A percentile compares a stretch with the other conserved stretches of the same genome.
Evolutionary conservation across 2,329 filamentous ascomycete genomes (phyloP).

Genomic region (Penicillium sp.): DNA sequence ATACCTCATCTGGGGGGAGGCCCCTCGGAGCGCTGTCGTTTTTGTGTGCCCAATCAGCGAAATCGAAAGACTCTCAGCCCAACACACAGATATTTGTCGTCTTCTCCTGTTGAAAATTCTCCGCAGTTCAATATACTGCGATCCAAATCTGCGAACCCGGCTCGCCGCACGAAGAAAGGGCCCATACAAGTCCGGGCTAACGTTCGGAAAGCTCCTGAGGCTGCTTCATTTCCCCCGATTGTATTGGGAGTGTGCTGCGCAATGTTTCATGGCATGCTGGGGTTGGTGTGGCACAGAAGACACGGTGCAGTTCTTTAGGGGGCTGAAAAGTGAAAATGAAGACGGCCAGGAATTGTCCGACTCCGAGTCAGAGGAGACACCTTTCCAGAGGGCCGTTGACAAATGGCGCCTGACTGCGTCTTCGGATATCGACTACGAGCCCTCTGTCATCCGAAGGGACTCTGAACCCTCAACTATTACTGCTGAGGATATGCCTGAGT

Average conservation of each 20-base stretch:
- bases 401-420: neutral
- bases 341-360: neutral
- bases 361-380: neutral
- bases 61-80: slow-evolving; percentile 20
- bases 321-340: neutral
- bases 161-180: slow-evolving; percentile 9
- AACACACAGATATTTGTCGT: slow-evolving; percentile 19
- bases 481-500: neutral
- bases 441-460: neutral
- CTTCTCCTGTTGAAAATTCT: slow-evolving; percentile 32
- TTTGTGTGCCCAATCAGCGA: slow-evolving; percentile 26
- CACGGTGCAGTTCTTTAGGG: neutral
- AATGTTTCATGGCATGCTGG: slow-evolving; percentile 26
- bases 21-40: slow-evolving; percentile 31
- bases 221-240: slow-evolving; percentile 23
- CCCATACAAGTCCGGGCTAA: slow-evolving; percentile 14
- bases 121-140: neutral
- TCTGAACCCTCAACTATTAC: neutral
- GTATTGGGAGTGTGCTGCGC: slow-evolving; percentile 24
- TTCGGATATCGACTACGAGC: neutral
- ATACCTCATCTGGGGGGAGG: slow-evolving; percentile 37
- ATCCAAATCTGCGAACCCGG: slow-evolving; percentile 10
- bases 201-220: slow-evolving; percentile 26
- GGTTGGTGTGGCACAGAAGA: neutral
- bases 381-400: neutral